Conservation (phyloP, 805 yeast genomes). For the Saturnispora sanitii region DNA sequence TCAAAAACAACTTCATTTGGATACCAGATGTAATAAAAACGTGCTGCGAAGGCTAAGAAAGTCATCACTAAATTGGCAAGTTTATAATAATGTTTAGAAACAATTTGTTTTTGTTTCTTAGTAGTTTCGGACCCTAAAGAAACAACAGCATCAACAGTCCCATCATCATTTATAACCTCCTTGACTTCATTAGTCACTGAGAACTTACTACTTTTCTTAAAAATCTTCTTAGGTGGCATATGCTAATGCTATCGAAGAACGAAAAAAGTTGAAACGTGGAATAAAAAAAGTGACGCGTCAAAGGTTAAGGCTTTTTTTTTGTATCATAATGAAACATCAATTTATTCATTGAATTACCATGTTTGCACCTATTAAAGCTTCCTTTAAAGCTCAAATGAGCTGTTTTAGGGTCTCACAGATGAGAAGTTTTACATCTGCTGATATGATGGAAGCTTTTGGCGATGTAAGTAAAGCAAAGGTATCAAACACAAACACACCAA, state of each 20-base stretch:
- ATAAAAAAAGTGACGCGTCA: neutral
- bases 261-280: neutral
- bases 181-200: too few relatives aligned
- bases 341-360: neutral
- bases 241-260: too few relatives aligned
- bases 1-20: conserved; percentile 78
- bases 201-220: conserved; percentile 5
- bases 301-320: conserved; percentile 1
- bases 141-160: neutral
- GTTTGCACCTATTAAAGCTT: neutral
- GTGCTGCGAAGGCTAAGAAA: conserved; percentile 34
- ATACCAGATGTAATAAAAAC: conserved; percentile 52
- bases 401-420: neutral
- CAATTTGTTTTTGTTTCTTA: neutral
- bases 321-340: too few relatives aligned
- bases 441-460: conserved; percentile 25
- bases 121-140: neutral
- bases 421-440: conserved; percentile 4
- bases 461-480: conserved; percentile 3
- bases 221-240: conserved; percentile 18
- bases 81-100: conserved; percentile 17
- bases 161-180: neutral
- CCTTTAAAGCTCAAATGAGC: neutral
- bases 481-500: neutral
- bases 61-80: conserved; percentile 32